phyloP scores from a whole-genome alignment of 1,284 basidiomycete genomes.

The Tylopilus sp. region DNA sequence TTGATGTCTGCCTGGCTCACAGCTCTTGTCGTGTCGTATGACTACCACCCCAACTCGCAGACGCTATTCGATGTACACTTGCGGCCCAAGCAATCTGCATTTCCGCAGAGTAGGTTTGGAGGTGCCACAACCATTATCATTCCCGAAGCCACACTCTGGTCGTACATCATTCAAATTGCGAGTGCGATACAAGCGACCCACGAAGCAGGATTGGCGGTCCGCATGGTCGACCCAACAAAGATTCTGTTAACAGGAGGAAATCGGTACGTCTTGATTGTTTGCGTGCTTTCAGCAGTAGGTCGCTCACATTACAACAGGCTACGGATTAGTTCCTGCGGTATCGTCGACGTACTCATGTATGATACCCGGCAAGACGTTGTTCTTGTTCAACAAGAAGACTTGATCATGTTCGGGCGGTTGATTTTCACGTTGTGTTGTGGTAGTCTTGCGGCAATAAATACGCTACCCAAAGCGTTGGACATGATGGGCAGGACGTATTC shows the following conservation, averaged over 20 bases:
- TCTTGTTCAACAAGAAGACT: conserved; percentile 81
- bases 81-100: conserved; percentile 46
- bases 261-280: conserved; percentile 46
- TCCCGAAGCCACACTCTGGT: conserved; percentile 89
- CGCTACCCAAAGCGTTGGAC: conserved; percentile 77
- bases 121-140: conserved; percentile 38
- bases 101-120: conserved; percentile 44
- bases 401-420: conserved; percentile 83
- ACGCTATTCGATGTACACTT: conserved; percentile 76
- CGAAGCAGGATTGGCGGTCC: conserved; percentile 75
- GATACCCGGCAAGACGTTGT: conserved; percentile 63
- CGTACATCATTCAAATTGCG: conserved; percentile 88
- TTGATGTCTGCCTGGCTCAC: conserved; percentile 8
- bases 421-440: conserved; percentile 79
- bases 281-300: background rate
- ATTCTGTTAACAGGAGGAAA: conserved; percentile 89
- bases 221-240: conserved; percentile 86
- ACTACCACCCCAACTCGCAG: conserved; percentile 83
- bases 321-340: conserved; percentile 77
- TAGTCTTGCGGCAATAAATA: conserved; percentile 56
- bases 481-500: conserved; percentile 74
- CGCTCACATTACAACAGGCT: conserved; percentile 43
- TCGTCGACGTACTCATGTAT: conserved; percentile 80
- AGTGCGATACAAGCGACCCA: conserved; percentile 87
- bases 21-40: conserved; percentile 93